These are phyloP conservation scores for Alternaria sp. DNA, from an alignment of 2,329 filamentous ascomycete species.

Conservation along the genomic window DNA sequence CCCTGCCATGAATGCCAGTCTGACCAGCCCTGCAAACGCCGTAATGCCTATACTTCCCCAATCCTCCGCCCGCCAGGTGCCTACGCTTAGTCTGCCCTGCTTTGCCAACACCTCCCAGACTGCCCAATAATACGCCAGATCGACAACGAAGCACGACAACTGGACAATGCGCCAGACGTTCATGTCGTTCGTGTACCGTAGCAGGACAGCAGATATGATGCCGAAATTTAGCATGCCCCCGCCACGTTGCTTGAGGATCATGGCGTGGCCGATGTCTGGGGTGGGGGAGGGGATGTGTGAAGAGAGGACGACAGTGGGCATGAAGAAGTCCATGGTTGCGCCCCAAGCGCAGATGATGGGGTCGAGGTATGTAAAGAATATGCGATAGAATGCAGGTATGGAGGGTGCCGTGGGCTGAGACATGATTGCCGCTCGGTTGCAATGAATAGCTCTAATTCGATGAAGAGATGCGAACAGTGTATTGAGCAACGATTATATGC, in stretches of 20 bases:
- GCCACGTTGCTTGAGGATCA: constrained; percentile 36
- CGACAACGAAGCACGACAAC: constrained; percentile 24
- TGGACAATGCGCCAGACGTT: constrained; percentile 33
- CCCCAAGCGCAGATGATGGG: constrained; percentile 34
- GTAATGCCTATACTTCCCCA: constrained; percentile 44
- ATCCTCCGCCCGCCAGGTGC: constrained; percentile 30
- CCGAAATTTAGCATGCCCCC: constrained; percentile 37
- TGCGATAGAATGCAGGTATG: constrained; percentile 26
- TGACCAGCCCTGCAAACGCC: constrained; percentile 27
- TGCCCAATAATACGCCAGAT: constrained; percentile 30
- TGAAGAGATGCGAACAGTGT: background rate
- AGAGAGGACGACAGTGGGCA: constrained; percentile 24
- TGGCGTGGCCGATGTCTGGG: constrained; percentile 28
- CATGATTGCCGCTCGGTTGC: background rate
- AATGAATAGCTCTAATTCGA: background rate
- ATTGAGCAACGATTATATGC: background rate
- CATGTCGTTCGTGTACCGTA: constrained; percentile 31
- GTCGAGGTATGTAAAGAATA: constrained; percentile 38
- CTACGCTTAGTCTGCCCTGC: constrained; percentile 19
- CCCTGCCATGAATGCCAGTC: constrained; percentile 26
- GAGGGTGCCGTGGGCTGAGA: background rate
- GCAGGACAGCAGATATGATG: constrained; percentile 32
- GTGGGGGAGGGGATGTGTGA: constrained; percentile 24
- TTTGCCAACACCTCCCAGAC: constrained; percentile 19
- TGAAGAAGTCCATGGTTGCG: constrained; percentile 38